Percentiles rank a stretch among this genome's conserved stretches.
phyloP scores from a whole-genome alignment of 495 filamentous ascomycete genomes.

The Lasiosphaeriaceae sp. region DNA sequence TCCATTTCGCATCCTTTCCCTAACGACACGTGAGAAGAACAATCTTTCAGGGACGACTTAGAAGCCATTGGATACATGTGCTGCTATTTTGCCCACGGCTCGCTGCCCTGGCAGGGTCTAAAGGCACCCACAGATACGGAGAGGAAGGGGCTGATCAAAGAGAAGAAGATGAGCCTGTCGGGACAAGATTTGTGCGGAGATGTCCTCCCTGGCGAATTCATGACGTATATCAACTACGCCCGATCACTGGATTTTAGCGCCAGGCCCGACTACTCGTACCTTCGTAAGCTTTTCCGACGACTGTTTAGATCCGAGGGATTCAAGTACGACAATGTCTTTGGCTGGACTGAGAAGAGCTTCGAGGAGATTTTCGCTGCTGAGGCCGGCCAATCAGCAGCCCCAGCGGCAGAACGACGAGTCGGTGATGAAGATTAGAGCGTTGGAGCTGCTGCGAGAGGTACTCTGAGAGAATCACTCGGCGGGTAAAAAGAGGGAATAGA shows the following conservation, averaged over 20 bases:
- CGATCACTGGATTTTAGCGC: constrained; percentile 18
- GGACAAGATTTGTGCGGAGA: constrained; percentile 18
- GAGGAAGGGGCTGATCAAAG: constrained; percentile 13
- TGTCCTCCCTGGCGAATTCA: constrained; percentile 23
- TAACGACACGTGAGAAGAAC: constrained; percentile 27
- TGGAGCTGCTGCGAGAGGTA: too few relatives aligned
- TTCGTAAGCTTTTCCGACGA: constrained; percentile 20
- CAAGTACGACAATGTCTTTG: constrained; percentile 25
- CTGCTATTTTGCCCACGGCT: constrained; percentile 34
- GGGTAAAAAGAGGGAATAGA: too few relatives aligned
- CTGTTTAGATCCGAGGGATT: constrained; percentile 23
- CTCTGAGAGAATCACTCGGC: too few relatives aligned
- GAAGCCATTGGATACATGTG: constrained; percentile 41
- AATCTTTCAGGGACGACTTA: constrained; percentile 36
- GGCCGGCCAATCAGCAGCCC: too few relatives aligned
- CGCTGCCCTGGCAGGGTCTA: constrained; percentile 37
- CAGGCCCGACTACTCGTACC: constrained; percentile 20
- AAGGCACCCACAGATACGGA: constrained; percentile 17
- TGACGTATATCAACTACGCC: constrained; percentile 24
- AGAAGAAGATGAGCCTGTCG: constrained; percentile 22
- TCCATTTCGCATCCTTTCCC: too few relatives aligned
- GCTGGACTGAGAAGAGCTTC: constrained; percentile 17
- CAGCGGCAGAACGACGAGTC: too few relatives aligned
- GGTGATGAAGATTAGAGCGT: too few relatives aligned
- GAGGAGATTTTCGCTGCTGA: too few relatives aligned